Evolutionary conservation across 2,329 filamentous ascomycete species (phyloP), one percentile per base, ranked within the genome.

Genomic region (Fusarium newnesense): DNA sequence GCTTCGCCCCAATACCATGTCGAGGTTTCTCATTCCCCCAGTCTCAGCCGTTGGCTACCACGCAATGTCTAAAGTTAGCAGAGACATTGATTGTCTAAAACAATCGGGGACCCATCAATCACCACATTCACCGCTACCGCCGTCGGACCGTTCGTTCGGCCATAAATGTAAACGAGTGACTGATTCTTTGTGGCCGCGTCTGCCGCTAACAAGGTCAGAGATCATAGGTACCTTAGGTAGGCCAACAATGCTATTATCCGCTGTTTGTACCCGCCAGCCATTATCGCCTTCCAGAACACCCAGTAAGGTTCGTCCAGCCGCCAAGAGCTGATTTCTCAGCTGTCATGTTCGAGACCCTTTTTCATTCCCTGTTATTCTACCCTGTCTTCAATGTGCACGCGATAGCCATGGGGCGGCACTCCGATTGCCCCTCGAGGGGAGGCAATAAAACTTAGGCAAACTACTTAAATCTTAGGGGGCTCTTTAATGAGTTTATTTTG

Each of bases 341-440:
- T 60, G 53, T 60, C 66, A 46, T 68, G 66, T 56, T 64, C 62
- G 49, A 73, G 62, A 59, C 67, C 53, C 4, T 9, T 61, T 57
- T 37, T 34, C 66, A 59, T 74, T 71, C 58, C 62, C 67, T 50
- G 34, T 19, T n/a, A 21, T 30, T 26, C 42, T 36, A 60, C 44
- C 56, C 30, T 64, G 58, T 39, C 28, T 42, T 53, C 24, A 39
- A 57, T 49, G 26, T 24, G 34, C 63, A 59, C 52, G 44, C 28
- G 24, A 40, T 36, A 42, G 39, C 52, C 52, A 67, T 74, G 67
- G 62, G 71, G 59, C 30, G 63, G 50, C 50, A 47, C 52, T 68
- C 59, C 36, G 43, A 49, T 21, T n/a, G 34, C 36, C 44, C 42
- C 40, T 24, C 2, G 21, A n/a, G 5, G 46, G 7, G 15, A n/a